Evolutionary conservation across 164 flowering plant genomes (phyloP).

Genomic region (Brasenia schreberi): DNA sequence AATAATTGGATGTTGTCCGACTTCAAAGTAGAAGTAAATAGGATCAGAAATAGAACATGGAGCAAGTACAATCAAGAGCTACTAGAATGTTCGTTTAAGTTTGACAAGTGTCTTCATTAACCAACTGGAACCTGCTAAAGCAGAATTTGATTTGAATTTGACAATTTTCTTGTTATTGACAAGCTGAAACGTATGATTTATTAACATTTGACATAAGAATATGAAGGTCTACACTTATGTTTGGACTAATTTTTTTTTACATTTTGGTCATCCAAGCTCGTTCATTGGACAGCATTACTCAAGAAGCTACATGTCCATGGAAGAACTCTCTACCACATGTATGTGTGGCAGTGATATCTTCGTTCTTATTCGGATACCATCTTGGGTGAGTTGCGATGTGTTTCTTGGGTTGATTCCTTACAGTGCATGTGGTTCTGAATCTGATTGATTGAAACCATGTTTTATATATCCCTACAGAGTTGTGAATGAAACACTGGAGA

Average conservation of each 20-base stretch:
- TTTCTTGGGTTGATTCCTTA: neutral
- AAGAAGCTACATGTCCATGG: constrained; percentile 47
- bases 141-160: too few species aligned
- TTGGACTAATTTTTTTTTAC: constrained; percentile 4
- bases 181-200: too few species aligned
- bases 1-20: too few species aligned
- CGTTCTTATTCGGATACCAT: constrained; percentile 89
- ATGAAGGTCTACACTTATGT: neutral
- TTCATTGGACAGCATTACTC: constrained; percentile 22
- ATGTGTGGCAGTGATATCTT: constrained; percentile 49
- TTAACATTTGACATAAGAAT: neutral
- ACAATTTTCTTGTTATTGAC: too few species aligned
- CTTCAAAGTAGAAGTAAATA: too few species aligned
- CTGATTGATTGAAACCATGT: neutral
- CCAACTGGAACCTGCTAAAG: too few species aligned
- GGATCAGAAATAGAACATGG: too few species aligned
- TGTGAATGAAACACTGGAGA: constrained; percentile 91
- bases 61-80: too few species aligned
- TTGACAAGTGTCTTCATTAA: too few species aligned
- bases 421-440: neutral
- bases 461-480: constrained; percentile 30
- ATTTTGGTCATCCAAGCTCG: constrained; percentile 23
- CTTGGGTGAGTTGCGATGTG: constrained; percentile 44
- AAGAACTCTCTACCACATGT: constrained; percentile 60
- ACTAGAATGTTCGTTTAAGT: too few species aligned